These are phyloP conservation scores for Hyphopichia fennica DNA, from an alignment of 1,139 yeast genomes.

Conservation along the genomic window DNA sequence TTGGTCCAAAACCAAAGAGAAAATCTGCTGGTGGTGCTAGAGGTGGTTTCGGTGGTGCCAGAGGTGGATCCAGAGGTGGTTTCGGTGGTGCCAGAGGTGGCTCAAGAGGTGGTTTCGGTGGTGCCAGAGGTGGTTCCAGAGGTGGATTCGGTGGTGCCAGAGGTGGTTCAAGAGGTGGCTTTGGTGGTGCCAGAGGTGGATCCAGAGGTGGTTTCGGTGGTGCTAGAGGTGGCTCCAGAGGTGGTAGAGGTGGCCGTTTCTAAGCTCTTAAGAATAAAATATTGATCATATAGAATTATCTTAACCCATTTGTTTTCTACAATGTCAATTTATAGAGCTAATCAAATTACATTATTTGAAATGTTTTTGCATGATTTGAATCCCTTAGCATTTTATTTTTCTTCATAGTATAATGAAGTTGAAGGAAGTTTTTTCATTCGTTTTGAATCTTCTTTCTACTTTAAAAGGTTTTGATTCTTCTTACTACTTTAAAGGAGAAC, in stretches of 20 bases:
- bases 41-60: conserved; percentile 42
- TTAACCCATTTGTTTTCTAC: neutral
- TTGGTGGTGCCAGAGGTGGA: conserved; percentile 34
- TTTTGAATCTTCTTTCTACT: neutral
- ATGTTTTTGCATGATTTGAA: neutral
- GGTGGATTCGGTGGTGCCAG: conserved; percentile 43
- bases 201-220: conserved; percentile 42
- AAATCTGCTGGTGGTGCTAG: conserved; percentile 54
- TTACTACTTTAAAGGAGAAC: too few species aligned
- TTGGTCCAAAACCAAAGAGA: conserved; percentile 76
- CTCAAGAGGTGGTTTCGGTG: conserved; percentile 17
- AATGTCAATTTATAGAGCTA: neutral
- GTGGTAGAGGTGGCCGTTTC: conserved; percentile 54
- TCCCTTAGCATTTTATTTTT: neutral
- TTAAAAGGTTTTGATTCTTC: neutral
- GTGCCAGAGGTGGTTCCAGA: conserved; percentile 32
- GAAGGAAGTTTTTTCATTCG: too few species aligned
- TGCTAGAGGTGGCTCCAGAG: conserved; percentile 38
- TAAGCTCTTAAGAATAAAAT: conserved; percentile 7
- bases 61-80: conserved; percentile 46
- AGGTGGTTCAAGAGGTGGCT: conserved; percentile 31
- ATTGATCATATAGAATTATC: too few species aligned
- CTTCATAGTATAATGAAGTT: neutral
- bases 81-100: conserved; percentile 28
- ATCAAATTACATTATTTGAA: neutral